A percentile compares a stretch with the other conserved stretches of the same genome.
These are phyloP conservation scores for Prinsepia uniflora DNA, from an alignment of 306 rosid species.

Conservation along the genomic window DNA sequence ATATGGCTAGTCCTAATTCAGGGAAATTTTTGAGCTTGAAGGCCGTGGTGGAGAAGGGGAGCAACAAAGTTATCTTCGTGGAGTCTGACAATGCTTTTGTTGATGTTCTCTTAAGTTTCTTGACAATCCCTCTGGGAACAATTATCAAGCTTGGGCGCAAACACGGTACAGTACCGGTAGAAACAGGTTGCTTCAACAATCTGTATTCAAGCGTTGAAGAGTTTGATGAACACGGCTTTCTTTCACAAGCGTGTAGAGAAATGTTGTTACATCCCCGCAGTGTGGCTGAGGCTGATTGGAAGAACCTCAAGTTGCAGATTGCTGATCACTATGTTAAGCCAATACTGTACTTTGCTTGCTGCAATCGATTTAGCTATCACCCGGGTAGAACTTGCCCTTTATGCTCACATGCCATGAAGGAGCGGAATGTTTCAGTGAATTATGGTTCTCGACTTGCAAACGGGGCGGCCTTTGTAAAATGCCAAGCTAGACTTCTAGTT, in stretches of 20 bases:
- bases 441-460: not conserved
- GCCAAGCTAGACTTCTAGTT: not conserved
- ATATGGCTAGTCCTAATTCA: too few relatives aligned
- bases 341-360: not conserved
- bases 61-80: not conserved
- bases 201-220: not conserved
- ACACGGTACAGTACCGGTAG: not conserved
- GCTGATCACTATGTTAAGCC: not conserved
- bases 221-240: not conserved
- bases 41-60: constrained; percentile 1
- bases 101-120: constrained; percentile 8
- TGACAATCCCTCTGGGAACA: not conserved
- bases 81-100: not conserved
- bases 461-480: not conserved
- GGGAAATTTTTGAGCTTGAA: constrained; percentile 1
- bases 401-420: not conserved
- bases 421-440: not conserved
- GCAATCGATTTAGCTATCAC: not conserved
- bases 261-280: constrained; percentile 8
- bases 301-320: not conserved
- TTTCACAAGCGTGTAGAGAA: not conserved
- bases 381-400: too few relatives aligned
- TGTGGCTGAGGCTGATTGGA: not conserved
- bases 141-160: not conserved
- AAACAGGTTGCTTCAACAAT: not conserved